These are phyloP conservation scores for Emericellopsis cladophorae DNA, from an alignment of 2,329 filamentous ascomycete species.

Conservation along the genomic window DNA sequence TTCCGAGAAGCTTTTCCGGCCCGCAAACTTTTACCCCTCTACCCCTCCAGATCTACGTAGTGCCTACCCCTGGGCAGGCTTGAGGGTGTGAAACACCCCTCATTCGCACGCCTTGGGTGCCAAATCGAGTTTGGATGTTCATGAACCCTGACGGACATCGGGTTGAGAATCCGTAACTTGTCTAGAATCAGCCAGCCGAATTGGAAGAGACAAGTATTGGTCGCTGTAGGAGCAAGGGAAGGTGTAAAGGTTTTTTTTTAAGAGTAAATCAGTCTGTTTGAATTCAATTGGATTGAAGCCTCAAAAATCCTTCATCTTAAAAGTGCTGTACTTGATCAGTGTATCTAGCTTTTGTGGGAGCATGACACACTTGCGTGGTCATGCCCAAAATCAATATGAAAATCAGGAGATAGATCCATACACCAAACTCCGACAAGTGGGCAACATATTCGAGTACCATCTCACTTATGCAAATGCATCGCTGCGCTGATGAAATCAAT, in stretches of 20 bases:
- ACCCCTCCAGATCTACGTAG: background rate
- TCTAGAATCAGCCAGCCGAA: too few relatives aligned
- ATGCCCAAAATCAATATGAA: background rate
- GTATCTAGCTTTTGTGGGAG: background rate
- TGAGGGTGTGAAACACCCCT: background rate
- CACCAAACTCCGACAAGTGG: background rate
- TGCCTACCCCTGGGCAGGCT: background rate
- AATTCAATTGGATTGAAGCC: background rate
- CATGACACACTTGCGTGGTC: background rate
- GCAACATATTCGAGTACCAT: background rate
- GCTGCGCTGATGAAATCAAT: background rate
- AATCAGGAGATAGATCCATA: background rate
- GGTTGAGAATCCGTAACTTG: too few relatives aligned
- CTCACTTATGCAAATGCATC: background rate
- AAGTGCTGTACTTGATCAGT: background rate
- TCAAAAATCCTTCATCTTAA: background rate
- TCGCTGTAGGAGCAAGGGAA: too few relatives aligned
- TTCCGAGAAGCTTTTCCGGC: too few relatives aligned
- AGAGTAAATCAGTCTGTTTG: too few relatives aligned
- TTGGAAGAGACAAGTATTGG: too few relatives aligned
- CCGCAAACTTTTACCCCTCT: too few relatives aligned
- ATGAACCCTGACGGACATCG: too few relatives aligned
- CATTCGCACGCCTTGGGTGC: background rate
- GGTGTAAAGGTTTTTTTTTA: too few relatives aligned
- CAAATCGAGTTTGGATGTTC: too few relatives aligned